Conservation (phyloP, 805 yeast genomes). For the Ogataea henricii region DNA sequence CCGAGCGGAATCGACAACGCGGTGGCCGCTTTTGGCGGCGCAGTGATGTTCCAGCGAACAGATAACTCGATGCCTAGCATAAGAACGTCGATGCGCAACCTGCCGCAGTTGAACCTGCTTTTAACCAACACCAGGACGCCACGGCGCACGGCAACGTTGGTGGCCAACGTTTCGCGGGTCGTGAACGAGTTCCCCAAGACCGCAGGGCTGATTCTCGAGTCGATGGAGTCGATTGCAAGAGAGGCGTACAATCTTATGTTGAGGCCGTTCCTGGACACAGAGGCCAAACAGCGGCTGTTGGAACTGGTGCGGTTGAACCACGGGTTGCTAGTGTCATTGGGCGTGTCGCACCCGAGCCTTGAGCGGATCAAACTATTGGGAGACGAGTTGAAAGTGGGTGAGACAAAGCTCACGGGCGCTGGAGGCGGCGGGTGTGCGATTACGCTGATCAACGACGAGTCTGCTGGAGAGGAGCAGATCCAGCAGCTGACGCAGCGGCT, state of each 20-base stretch:
- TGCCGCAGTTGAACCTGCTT: constrained; percentile 73
- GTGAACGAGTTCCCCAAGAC: constrained; percentile 55
- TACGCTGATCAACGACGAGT: constrained; percentile 63
- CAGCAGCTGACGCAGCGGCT: constrained; percentile 41
- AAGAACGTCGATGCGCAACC: constrained; percentile 66
- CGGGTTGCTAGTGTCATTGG: constrained; percentile 79
- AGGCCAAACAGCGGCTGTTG: constrained; percentile 46
- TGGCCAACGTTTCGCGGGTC: constrained; percentile 68
- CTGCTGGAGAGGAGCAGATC: constrained; percentile 36
- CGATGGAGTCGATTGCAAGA: constrained; percentile 73
- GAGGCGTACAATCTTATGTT: constrained; percentile 71
- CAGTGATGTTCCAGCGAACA: constrained; percentile 81
- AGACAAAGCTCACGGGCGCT: constrained; percentile 95
- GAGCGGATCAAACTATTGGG: constrained; percentile 72
- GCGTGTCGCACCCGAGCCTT: constrained; percentile 91
- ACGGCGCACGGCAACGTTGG: constrained; percentile 81
- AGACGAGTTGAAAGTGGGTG: constrained; percentile 68
- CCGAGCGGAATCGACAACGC: constrained; percentile 98
- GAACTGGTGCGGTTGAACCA: constrained; percentile 81
- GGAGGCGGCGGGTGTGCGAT: constrained; percentile 99
- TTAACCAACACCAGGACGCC: constrained; percentile 88
- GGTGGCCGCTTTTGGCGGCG: constrained; percentile 95
- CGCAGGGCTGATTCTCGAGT: constrained; percentile 59
- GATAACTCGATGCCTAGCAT: constrained; percentile 56
- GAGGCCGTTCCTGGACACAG: constrained; percentile 47